Evolutionary conservation across 2,329 filamentous ascomycete genomes (phyloP).

Genomic region (Bertia moriformis): DNA sequence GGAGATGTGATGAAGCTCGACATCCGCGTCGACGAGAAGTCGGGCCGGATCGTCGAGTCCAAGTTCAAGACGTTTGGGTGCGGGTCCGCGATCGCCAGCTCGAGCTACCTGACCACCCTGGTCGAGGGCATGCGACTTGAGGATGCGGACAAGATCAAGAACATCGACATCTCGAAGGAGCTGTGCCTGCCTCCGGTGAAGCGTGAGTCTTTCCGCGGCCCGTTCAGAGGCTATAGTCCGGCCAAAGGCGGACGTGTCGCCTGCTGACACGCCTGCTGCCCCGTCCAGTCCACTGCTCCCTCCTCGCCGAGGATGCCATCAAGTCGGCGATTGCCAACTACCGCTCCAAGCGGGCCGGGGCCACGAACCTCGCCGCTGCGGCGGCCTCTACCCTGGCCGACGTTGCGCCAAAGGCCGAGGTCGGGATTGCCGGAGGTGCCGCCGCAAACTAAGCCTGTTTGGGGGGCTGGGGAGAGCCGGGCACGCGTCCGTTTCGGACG

Average conservation of each 20-base stretch:
- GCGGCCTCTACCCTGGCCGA: not conserved
- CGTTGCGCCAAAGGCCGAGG: not conserved
- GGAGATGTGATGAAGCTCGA: conserved; percentile 91
- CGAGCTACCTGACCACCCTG: conserved; percentile 58
- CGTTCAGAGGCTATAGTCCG: not conserved
- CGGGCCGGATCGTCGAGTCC: conserved; percentile 63
- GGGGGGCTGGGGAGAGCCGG: not conserved
- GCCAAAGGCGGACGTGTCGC: too few species aligned
- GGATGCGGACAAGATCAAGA: conserved; percentile 56
- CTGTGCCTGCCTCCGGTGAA: conserved; percentile 68
- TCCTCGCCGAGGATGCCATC: conserved; percentile 85
- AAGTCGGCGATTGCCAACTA: conserved; percentile 84
- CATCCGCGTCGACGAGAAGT: conserved; percentile 64
- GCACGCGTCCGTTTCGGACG: not conserved
- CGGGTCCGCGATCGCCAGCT: conserved; percentile 60
- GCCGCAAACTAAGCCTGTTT: not conserved
- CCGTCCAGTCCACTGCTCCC: conserved; percentile 66
- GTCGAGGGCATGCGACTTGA: conserved; percentile 59
- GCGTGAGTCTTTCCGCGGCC: conserved; percentile 37
- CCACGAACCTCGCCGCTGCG: conserved; percentile 22
- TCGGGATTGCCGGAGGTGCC: not conserved
- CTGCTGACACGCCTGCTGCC: too few species aligned
- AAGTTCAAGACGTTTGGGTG: conserved; percentile 79
- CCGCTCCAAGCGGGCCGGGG: conserved; percentile 85
- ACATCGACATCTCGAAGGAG: conserved; percentile 71